Evolutionary conservation across 768 basidiomycete species (phyloP), one percentile per base, ranked within the genome.

Genomic region (Termitomyces sp.): DNA sequence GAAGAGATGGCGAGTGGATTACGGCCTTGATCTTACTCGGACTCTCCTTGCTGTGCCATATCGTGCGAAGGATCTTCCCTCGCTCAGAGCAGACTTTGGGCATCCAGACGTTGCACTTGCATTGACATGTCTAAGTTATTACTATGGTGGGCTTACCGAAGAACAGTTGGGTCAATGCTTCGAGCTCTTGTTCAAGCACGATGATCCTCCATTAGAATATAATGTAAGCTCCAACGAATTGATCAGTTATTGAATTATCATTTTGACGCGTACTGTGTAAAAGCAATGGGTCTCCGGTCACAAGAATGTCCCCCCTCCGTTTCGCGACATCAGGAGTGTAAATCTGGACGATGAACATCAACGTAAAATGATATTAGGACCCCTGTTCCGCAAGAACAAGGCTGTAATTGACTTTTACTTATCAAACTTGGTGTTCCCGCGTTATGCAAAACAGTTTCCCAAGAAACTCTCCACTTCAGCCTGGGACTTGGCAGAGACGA

Each of bases 41-140:
- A 73, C 79, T 1, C 65, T 77, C 60, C 71, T 82, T 1, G 80
- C 81, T 1, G 80, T 83, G 0, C 81, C 82, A 0, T 83, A 79
- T 55, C 70, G 75, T n/a, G 82, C 81, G 0, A 83, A 81, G 60
- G 81, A 83, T 49, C 67, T 75, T 5, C 81, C 82, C 0, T 68
- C 78, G 15, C 58, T 67, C 13, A 68, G 74, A 29, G 73, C 81
- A 37, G 80, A 83, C 49, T 83, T 83, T 47, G 78, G 77, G 5
- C 81, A 83, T 60, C 81, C 81, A 0, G 82, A 83, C 24, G 69
- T 81, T 5, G 71, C 73, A 0, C 67, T 82, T 50, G 55, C 68
- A 13, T 65, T 82, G 52, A 82, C 81, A 0, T 81, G 75, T 53
- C 64, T 82, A 31, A 72, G 71, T 0, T 82, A 82, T 55, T 81